These are phyloP conservation scores for Crithidia brevicula DNA, from an alignment of 208 protist species.

Conservation along the genomic window DNA sequence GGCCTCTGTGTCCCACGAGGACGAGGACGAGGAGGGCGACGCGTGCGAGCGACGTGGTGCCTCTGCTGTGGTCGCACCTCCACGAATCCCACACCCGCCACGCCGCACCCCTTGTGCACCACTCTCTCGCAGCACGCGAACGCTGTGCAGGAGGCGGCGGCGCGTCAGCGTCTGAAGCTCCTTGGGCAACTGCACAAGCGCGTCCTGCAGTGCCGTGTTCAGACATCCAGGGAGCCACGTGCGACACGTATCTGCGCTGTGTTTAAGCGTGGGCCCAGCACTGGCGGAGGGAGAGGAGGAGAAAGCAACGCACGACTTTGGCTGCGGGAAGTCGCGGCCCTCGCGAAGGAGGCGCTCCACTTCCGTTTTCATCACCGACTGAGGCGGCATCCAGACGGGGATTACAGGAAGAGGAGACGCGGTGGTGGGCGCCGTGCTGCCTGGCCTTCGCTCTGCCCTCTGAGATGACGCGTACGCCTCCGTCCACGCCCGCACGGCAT, in stretches of 20 bases:
- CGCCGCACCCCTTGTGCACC: conserved; percentile 17
- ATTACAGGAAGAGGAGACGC: conserved; percentile 16
- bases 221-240: conserved; percentile 28
- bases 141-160: conserved; percentile 14
- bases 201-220: conserved; percentile 18
- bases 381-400: conserved; percentile 34
- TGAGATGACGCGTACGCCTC: conserved; percentile 10
- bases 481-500: conserved; percentile 34
- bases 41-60: too few species aligned
- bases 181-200: conserved; percentile 21
- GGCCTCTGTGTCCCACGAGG: too few species aligned
- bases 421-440: not conserved
- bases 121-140: conserved; percentile 15
- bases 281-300: not conserved
- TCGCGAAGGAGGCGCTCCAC: conserved; percentile 41
- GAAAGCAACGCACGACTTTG: not conserved
- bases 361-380: conserved; percentile 36
- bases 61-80: not conserved
- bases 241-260: not conserved
- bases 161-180: conserved; percentile 7
- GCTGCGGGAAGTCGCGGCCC: conserved; percentile 15
- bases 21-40: too few species aligned
- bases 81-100: conserved; percentile 5
- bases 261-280: not conserved
- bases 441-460: not conserved